Evolutionary conservation across 1,284 basidiomycete genomes (phyloP).

Genomic region (Gastroboletus turbinatus): DNA sequence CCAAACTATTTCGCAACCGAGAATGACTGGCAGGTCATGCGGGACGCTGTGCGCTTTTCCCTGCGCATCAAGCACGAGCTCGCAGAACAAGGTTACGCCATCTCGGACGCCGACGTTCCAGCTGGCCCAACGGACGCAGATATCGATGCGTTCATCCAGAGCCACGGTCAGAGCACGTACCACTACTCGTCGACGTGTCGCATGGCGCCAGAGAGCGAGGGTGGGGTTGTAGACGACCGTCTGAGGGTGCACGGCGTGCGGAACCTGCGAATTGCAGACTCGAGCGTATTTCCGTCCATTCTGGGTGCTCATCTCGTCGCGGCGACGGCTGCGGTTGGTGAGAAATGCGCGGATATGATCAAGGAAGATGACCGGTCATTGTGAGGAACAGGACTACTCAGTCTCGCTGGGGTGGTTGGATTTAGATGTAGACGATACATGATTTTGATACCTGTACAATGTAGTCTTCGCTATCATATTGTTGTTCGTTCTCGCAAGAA

Average conservation of each 20-base stretch:
- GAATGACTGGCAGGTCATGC: not conserved
- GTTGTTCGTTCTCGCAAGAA: too few species aligned
- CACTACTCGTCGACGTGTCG: not conserved
- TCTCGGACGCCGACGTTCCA: not conserved
- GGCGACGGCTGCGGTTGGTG: not conserved
- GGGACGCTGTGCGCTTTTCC: not conserved
- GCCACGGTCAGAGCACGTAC: not conserved
- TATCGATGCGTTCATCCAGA: not conserved
- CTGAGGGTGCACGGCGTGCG: not conserved
- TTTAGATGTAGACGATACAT: not conserved
- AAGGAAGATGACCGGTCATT: not conserved
- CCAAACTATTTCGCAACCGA: not conserved
- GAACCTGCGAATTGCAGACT: not conserved
- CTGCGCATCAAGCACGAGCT: not conserved
- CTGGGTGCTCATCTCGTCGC: not conserved
- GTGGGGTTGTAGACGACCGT: not conserved
- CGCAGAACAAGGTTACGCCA: not conserved
- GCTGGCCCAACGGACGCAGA: not conserved
- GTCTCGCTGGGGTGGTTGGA: not conserved
- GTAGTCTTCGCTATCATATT: too few species aligned
- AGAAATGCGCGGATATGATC: not conserved
- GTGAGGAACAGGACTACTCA: not conserved
- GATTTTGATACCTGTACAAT: not conserved
- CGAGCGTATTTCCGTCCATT: not conserved
- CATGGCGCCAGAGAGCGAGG: not conserved